These are phyloP conservation scores for Tuber aestivum DNA, from an alignment of 495 filamentous ascomycete species.

Conservation along the genomic window DNA sequence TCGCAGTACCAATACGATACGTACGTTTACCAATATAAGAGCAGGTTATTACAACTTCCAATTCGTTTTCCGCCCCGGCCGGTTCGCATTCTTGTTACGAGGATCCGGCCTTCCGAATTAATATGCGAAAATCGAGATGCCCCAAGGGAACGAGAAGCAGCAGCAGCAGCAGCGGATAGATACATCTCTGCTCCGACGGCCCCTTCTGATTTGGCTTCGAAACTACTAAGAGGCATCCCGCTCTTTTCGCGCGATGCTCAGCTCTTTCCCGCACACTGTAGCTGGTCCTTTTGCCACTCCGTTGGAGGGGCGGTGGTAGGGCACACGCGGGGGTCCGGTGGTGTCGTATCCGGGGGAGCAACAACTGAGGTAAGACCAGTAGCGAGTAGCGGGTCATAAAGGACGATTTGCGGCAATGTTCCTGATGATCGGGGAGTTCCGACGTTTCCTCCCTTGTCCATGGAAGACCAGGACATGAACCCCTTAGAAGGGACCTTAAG, in stretches of 20 bases:
- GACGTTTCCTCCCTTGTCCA: background rate
- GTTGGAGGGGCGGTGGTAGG: background rate
- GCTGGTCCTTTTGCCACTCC: background rate
- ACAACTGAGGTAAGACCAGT: too few relatives aligned
- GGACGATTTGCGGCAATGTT: background rate
- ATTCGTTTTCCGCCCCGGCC: background rate
- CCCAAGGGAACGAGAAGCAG: background rate
- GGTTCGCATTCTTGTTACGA: background rate
- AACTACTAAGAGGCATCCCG: background rate
- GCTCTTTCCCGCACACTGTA: background rate
- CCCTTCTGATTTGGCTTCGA: slow-evolving; percentile 4
- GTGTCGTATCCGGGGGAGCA: background rate
- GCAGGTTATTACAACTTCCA: background rate
- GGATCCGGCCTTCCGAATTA: slow-evolving; percentile 3
- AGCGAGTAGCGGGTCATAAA: background rate
- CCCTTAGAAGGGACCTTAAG: background rate
- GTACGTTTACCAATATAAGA: background rate
- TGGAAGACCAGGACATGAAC: background rate
- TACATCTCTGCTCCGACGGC: slow-evolving; percentile 3
- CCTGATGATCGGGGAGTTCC: slow-evolving; percentile 3
- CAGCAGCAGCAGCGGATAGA: background rate
- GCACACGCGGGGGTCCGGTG: background rate
- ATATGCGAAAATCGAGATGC: slow-evolving; percentile 1
- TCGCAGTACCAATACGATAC: background rate
- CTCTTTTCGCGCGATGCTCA: background rate